phyloP scores from a whole-genome alignment of 2,329 filamentous ascomycete species.

The Teratosphaeria pseudoeucalypti region DNA sequence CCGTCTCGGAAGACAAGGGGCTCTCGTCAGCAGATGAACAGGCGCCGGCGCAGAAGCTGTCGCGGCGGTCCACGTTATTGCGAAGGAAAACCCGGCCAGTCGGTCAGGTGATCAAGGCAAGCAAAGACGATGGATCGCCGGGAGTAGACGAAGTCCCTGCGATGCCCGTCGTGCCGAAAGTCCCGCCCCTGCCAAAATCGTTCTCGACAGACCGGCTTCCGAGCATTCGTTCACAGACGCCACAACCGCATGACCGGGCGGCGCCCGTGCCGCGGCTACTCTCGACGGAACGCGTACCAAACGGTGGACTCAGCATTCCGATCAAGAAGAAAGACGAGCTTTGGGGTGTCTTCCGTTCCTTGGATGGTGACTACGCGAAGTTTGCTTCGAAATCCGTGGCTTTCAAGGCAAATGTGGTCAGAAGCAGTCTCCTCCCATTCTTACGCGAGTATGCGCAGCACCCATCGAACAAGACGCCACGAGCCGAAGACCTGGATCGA shows the following conservation, averaged over 20 bases:
- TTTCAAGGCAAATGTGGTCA: conserved; percentile 65
- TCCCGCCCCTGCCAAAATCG: conserved; percentile 36
- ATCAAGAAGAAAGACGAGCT: conserved; percentile 58
- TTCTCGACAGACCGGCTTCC: conserved; percentile 40
- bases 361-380: conserved; percentile 61
- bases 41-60: not conserved
- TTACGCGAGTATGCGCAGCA: conserved; percentile 60
- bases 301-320: conserved; percentile 7
- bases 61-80: conserved; percentile 3
- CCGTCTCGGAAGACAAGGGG: not conserved
- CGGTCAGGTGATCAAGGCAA: conserved; percentile 2
- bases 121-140: not conserved
- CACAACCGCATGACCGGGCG: conserved; percentile 23
- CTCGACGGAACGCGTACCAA: conserved; percentile 24
- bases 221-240: conserved; percentile 25
- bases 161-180: conserved; percentile 31
- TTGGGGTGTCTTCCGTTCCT: conserved; percentile 56
- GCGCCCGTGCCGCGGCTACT: conserved; percentile 34
- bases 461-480: conserved; percentile 53
- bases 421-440: conserved; percentile 64
- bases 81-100: conserved; percentile 3
- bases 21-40: not conserved
- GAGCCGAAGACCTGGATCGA: conserved; percentile 73
- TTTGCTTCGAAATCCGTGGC: conserved; percentile 65
- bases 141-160: not conserved